phyloP scores from a whole-genome alignment of 2,329 filamentous ascomycete genomes.

The Furcasterigmium sp. region DNA sequence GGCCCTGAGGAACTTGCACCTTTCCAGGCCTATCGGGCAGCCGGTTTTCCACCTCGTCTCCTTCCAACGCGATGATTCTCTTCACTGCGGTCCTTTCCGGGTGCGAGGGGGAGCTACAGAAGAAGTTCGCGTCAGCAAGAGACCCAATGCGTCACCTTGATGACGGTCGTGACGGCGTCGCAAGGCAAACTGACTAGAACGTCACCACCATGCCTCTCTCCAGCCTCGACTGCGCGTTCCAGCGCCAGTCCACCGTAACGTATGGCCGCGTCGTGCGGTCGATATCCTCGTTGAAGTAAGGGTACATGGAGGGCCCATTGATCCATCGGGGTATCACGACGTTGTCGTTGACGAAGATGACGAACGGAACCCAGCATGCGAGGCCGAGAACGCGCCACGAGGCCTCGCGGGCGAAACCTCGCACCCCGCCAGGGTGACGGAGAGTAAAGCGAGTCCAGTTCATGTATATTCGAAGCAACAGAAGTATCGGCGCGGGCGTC shows the following conservation, averaged over 20 bases:
- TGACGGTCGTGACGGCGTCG: too few relatives aligned
- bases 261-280: neutral
- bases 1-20: slow-evolving; percentile 69
- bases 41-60: slow-evolving; percentile 68
- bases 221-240: slow-evolving; percentile 51
- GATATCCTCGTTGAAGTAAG: slow-evolving; percentile 61
- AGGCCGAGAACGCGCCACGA: too few relatives aligned
- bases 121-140: neutral
- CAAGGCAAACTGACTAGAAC: slow-evolving; percentile 46
- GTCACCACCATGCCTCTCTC: slow-evolving; percentile 71
- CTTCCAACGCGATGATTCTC: slow-evolving; percentile 73
- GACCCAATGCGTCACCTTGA: too few relatives aligned
- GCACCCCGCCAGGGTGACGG: too few relatives aligned
- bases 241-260: slow-evolving; percentile 45
- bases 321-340: slow-evolving; percentile 54
- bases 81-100: slow-evolving; percentile 72
- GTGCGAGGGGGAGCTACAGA: slow-evolving; percentile 60
- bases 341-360: slow-evolving; percentile 56
- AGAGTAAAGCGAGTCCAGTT: too few relatives aligned
- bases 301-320: slow-evolving; percentile 68
- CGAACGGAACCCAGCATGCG: slow-evolving; percentile 56
- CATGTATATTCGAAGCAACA: too few relatives aligned
- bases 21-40: slow-evolving; percentile 41
- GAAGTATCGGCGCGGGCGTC: too few relatives aligned
- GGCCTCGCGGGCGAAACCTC: too few relatives aligned